Conservation (phyloP, 139 green algal genomes). For the Chlamydomonas schloesseri region DNA sequence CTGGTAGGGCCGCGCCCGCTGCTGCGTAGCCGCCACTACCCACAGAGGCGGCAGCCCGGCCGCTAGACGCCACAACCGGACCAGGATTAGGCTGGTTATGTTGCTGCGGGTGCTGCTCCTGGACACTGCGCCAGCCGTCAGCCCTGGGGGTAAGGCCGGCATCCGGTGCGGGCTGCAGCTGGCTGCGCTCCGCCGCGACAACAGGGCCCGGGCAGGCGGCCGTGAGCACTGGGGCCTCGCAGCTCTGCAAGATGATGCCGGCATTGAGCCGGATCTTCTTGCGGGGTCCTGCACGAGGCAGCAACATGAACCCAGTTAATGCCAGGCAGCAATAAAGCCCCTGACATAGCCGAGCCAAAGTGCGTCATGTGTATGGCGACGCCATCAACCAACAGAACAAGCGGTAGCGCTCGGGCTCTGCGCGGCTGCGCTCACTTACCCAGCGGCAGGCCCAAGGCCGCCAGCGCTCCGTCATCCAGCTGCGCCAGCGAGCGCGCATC, state of each 20-base stretch:
- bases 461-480: conserved; percentile 16
- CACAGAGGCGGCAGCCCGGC: too few relatives aligned
- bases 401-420: too few relatives aligned
- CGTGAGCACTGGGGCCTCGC: background rate
- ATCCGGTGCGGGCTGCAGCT: background rate
- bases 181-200: background rate
- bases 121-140: too few relatives aligned
- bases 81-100: too few relatives aligned
- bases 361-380: background rate
- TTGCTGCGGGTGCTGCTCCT: background rate
- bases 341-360: background rate
- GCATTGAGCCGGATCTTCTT: conserved; percentile 42
- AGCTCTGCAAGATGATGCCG: conserved; percentile 33
- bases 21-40: background rate
- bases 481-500: conserved; percentile 10
- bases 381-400: too few relatives aligned
- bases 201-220: too few relatives aligned
- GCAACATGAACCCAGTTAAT: background rate
- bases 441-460: conserved; percentile 19
- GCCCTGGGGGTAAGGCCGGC: too few relatives aligned
- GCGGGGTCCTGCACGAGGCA: conserved; percentile 1
- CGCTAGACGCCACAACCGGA: too few relatives aligned
- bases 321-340: background rate
- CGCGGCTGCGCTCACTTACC: background rate
- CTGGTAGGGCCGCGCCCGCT: background rate